Percentiles rank a stretch among this genome's conserved stretches.
Evolutionary conservation across 179 eudicot genomes (phyloP).

Genomic region (Dionaea muscipula): DNA sequence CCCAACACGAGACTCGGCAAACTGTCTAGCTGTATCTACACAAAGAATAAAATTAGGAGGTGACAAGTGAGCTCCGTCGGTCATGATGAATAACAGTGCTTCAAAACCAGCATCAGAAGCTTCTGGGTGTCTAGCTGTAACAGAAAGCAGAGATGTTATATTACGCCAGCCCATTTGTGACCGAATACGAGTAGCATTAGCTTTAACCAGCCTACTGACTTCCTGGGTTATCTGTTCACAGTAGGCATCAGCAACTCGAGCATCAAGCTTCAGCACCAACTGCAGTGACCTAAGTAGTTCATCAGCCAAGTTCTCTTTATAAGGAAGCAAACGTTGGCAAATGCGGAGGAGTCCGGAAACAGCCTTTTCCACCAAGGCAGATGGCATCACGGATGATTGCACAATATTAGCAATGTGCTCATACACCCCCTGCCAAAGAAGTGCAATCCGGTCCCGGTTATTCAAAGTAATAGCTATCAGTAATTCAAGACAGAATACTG

Average conservation of each 20-base stretch:
- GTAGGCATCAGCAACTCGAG: constrained; percentile 70
- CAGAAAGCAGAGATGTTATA: constrained; percentile 47
- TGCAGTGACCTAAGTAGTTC: constrained; percentile 64
- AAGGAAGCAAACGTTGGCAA: constrained; percentile 64
- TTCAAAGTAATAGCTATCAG: constrained; percentile 70
- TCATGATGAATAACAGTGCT: constrained; percentile 46
- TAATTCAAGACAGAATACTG: constrained; percentile 71
- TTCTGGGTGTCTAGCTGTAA: constrained; percentile 63
- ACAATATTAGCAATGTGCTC: constrained; percentile 66
- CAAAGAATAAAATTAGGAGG: constrained; percentile 47
- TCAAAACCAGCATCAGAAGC: constrained; percentile 70
- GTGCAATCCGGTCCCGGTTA: constrained; percentile 64
- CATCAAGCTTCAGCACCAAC: constrained; percentile 64
- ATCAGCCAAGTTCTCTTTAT: constrained; percentile 61
- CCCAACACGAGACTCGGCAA: constrained; percentile 69
- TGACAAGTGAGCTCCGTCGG: constrained; percentile 48
- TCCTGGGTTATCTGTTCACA: constrained; percentile 68
- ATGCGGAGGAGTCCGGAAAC: constrained; percentile 64
- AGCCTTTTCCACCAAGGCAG: constrained; percentile 64
- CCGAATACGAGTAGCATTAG: constrained; percentile 54
- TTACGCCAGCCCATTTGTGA: constrained; percentile 71
- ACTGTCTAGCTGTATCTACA: constrained; percentile 51
- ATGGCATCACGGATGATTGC: constrained; percentile 61
- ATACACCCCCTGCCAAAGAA: constrained; percentile 76
- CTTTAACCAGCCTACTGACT: constrained; percentile 54